Conservation (phyloP, 2,329 filamentous ascomycete species). For the Orbilia ellipsospora region DNA sequence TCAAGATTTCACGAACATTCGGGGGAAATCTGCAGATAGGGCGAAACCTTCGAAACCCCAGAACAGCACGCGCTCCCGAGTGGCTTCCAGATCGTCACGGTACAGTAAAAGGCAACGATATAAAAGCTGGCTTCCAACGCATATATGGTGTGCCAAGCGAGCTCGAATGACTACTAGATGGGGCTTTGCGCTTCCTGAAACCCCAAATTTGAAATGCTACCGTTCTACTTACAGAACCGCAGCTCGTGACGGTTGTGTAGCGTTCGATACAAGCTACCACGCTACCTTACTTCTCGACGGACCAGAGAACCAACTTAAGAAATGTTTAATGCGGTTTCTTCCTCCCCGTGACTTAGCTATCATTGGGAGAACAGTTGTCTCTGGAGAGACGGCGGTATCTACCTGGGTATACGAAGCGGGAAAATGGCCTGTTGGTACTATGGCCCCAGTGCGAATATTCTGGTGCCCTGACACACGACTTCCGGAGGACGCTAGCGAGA, state of each 20-base stretch:
- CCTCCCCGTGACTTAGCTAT: slow-evolving; percentile 70
- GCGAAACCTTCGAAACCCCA: neutral
- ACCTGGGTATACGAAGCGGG: slow-evolving; percentile 64
- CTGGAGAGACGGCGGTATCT: slow-evolving; percentile 50
- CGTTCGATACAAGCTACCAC: slow-evolving; percentile 95
- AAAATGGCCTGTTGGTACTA: slow-evolving; percentile 68
- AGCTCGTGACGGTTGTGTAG: slow-evolving; percentile 78
- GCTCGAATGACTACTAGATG: slow-evolving; percentile 87
- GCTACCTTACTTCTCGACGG: slow-evolving; percentile 85
- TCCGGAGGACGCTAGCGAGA: slow-evolving; percentile 59
- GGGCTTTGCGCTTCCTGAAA: slow-evolving; percentile 86
- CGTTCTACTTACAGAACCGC: slow-evolving; percentile 84
- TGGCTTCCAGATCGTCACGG: slow-evolving; percentile 66
- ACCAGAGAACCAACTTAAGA: slow-evolving; percentile 71
- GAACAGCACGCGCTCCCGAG: slow-evolving; percentile 69
- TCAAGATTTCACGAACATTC: neutral
- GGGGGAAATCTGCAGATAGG: too few relatives aligned
- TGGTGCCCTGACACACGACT: slow-evolving; percentile 71
- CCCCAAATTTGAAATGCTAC: slow-evolving; percentile 89
- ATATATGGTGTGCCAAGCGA: slow-evolving; percentile 91
- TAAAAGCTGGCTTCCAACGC: slow-evolving; percentile 95
- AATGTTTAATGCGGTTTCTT: slow-evolving; percentile 75
- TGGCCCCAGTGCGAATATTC: slow-evolving; percentile 78
- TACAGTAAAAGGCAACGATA: slow-evolving; percentile 86
- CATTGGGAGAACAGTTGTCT: slow-evolving; percentile 71